phyloP scores from a whole-genome alignment of 495 filamentous ascomycete species.

The Geopyxis carbonaria region DNA sequence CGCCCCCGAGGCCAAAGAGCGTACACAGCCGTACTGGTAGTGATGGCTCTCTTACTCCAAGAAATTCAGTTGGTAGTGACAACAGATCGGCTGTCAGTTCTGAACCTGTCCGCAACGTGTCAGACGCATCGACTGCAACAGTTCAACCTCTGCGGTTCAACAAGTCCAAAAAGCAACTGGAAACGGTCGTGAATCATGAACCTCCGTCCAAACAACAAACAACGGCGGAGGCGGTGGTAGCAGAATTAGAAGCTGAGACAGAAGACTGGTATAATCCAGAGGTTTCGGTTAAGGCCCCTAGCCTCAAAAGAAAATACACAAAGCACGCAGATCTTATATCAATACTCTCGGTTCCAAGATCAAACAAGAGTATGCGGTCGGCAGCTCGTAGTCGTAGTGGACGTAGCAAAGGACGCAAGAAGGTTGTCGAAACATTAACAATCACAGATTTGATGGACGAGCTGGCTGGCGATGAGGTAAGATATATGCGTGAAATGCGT shows the following conservation, averaged over 20 bases:
- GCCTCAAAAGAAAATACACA: conserved; percentile 59
- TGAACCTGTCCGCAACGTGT: conserved; percentile 4
- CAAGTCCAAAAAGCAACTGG: background rate
- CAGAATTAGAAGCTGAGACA: background rate
- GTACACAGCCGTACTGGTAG: conserved; percentile 11
- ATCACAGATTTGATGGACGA: conserved; percentile 62
- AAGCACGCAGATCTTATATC: conserved; percentile 90
- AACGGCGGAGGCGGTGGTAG: too few species aligned
- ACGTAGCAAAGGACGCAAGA: conserved; percentile 27
- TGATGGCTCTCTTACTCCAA: conserved; percentile 16
- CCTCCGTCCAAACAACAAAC: background rate
- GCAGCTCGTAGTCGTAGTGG: conserved; percentile 30
- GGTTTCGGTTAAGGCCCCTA: conserved; percentile 3
- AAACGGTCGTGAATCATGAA: background rate
- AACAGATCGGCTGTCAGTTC: background rate
- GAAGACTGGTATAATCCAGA: conserved; percentile 6
- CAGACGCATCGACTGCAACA: conserved; percentile 22
- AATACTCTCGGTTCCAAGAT: conserved; percentile 59
- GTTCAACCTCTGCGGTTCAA: conserved; percentile 18
- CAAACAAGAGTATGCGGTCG: conserved; percentile 49
- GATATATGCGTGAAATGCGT: conserved; percentile 83
- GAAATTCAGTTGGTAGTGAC: conserved; percentile 3
- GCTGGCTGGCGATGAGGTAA: conserved; percentile 64
- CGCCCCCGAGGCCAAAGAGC: conserved; percentile 21
- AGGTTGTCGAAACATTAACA: conserved; percentile 40